phyloP scores from a whole-genome alignment of 2,329 filamentous ascomycete genomes.

The Colletotrichum graminicola region DNA sequence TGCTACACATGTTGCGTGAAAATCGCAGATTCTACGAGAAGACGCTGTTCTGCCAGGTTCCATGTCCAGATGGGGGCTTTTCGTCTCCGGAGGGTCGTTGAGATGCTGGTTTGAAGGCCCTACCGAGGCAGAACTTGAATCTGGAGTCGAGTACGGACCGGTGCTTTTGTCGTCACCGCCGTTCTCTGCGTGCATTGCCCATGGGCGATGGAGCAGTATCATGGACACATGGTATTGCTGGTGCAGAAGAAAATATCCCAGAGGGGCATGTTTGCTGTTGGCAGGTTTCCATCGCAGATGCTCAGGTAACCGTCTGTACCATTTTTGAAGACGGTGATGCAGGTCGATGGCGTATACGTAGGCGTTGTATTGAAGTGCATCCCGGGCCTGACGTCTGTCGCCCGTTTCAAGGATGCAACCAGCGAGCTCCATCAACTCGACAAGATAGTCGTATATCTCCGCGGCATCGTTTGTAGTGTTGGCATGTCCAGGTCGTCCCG shows the following conservation, averaged over 20 bases:
- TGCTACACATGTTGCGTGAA: slow-evolving; percentile 65
- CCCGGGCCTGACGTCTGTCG: slow-evolving; percentile 52
- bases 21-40: slow-evolving; percentile 65
- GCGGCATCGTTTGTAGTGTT: slow-evolving; percentile 43
- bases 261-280: slow-evolving; percentile 63
- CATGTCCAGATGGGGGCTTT: slow-evolving; percentile 52
- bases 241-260: slow-evolving; percentile 66
- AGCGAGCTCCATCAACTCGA: slow-evolving; percentile 68
- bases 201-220: slow-evolving; percentile 66
- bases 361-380: slow-evolving; percentile 54
- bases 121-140: slow-evolving; percentile 42
- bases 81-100: slow-evolving; percentile 46
- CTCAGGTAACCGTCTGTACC: slow-evolving; percentile 65
- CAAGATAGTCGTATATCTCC: slow-evolving; percentile 63
- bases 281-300: slow-evolving; percentile 61
- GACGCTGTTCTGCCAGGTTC: slow-evolving; percentile 59
- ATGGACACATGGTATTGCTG: slow-evolving; percentile 67
- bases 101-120: slow-evolving; percentile 36
- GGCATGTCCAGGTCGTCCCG: slow-evolving; percentile 50
- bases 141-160: slow-evolving; percentile 51
- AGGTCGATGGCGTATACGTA: slow-evolving; percentile 64
- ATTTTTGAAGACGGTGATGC: slow-evolving; percentile 66
- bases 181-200: slow-evolving; percentile 63
- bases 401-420: slow-evolving; percentile 63
- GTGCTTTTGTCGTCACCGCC: slow-evolving; percentile 48